phyloP scores from a whole-genome alignment of 2,329 filamentous ascomycete species.

The Raffaelea deltoideospora region DNA sequence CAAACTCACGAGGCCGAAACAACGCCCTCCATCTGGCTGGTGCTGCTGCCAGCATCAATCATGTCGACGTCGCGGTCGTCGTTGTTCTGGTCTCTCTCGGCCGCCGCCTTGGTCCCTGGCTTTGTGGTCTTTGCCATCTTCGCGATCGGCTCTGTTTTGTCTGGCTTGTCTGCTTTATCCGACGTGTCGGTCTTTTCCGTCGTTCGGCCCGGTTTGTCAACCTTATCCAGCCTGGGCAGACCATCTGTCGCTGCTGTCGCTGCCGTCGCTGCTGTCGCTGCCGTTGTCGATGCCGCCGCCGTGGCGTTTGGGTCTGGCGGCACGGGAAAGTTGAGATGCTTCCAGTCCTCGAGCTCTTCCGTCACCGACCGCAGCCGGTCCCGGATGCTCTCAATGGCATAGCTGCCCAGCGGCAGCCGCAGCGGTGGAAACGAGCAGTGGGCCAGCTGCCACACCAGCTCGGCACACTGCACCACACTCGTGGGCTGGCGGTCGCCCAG shows the following conservation, averaged over 20 bases:
- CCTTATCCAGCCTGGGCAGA: too few relatives aligned
- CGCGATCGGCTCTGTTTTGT: too few relatives aligned
- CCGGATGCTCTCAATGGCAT: slow-evolving; percentile 89
- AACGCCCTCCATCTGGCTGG: too few relatives aligned
- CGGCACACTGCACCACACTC: slow-evolving; percentile 81
- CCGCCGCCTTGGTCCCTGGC: too few relatives aligned
- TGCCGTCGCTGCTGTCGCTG: neutral
- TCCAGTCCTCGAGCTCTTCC: slow-evolving; percentile 91
- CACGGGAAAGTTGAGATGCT: slow-evolving; percentile 58
- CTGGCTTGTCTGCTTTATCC: too few relatives aligned
- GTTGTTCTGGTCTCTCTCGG: too few relatives aligned
- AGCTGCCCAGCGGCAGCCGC: slow-evolving; percentile 73
- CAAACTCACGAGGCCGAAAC: too few relatives aligned
- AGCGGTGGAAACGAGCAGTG: slow-evolving; percentile 92
- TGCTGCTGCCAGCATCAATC: too few relatives aligned
- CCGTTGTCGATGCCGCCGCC: slow-evolving; percentile 11
- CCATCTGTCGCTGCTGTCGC: neutral
- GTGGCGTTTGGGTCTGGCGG: slow-evolving; percentile 21
- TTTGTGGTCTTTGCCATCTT: too few relatives aligned
- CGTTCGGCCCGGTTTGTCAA: too few relatives aligned
- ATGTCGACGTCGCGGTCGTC: too few relatives aligned
- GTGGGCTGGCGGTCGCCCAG: slow-evolving; percentile 83
- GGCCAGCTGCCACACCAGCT: slow-evolving; percentile 85
- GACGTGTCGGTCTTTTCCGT: too few relatives aligned
- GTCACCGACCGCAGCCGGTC: slow-evolving; percentile 82